Evolutionary conservation across 768 basidiomycete species (phyloP).

Genomic region (Favolaschia claudopus): DNA sequence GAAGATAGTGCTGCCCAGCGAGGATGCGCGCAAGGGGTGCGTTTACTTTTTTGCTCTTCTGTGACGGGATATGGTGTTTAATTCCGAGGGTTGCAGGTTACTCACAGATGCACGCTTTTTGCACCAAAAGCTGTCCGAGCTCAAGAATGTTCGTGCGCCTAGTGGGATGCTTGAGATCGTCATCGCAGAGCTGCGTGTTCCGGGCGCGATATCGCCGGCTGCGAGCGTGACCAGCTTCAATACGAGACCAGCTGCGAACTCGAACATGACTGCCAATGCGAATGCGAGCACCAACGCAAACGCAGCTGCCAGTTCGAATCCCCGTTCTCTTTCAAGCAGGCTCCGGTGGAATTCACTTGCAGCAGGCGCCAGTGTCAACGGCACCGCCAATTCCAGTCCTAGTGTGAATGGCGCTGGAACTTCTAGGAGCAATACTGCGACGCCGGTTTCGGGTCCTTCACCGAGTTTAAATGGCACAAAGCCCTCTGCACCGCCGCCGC

Average conservation of each 20-base stretch:
- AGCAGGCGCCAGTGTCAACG: conserved; percentile 10
- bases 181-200: conserved; percentile 79
- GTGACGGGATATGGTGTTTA: conserved; percentile 15
- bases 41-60: conserved; percentile 30
- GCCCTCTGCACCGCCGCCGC: conserved; percentile 12
- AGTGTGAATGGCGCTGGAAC: conserved; percentile 22
- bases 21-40: conserved; percentile 87
- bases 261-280: background rate
- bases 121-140: conserved; percentile 74
- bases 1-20: conserved; percentile 81
- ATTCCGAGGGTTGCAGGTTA: conserved; percentile 57
- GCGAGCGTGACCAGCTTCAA: conserved; percentile 25
- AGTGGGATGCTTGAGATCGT: conserved; percentile 86
- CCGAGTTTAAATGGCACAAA: conserved; percentile 22
- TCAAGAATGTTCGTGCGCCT: conserved; percentile 77
- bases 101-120: conserved; percentile 81
- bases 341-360: conserved; percentile 29
- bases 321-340: conserved; percentile 49
- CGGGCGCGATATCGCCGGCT: conserved; percentile 38
- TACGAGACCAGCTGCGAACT: conserved; percentile 2
- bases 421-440: background rate
- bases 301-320: conserved; percentile 48
- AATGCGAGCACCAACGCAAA: conserved; percentile 43
- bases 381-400: conserved; percentile 6
- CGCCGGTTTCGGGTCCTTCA: conserved; percentile 9